phyloP scores from a whole-genome alignment of 2,329 filamentous ascomycete genomes.

The Botrytis fragariae region DNA sequence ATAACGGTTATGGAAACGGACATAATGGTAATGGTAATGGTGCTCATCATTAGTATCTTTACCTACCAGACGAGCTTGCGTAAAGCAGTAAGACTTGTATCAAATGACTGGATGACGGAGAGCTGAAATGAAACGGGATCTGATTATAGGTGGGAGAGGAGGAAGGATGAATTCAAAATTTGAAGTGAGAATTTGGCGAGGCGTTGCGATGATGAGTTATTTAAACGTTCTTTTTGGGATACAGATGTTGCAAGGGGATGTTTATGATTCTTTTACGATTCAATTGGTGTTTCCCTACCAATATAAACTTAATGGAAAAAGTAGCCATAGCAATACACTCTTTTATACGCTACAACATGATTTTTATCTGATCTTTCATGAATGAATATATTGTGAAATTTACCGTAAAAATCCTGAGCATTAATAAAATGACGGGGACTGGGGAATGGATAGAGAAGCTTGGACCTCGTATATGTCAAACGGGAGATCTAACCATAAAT shows the following conservation, averaged over 20 bases:
- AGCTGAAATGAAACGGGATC: not conserved
- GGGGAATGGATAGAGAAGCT: not conserved
- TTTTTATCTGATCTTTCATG: not conserved
- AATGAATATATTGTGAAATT: not conserved
- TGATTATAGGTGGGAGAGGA: not conserved
- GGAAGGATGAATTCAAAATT: not conserved
- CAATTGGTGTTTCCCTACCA: not conserved
- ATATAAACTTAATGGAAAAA: not conserved
- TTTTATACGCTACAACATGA: not conserved
- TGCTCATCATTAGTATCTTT: not conserved
- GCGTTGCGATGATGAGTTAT: not conserved
- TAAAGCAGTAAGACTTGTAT: not conserved
- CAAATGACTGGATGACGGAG: not conserved
- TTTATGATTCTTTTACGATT: constrained; percentile 11
- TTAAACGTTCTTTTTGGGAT: not conserved
- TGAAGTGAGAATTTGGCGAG: not conserved
- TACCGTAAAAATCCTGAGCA: not conserved
- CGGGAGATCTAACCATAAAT: not conserved
- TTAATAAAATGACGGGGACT: not conserved
- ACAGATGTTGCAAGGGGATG: not conserved
- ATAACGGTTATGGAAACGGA: not conserved
- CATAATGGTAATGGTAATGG: not conserved
- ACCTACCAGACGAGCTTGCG: not conserved
- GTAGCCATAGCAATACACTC: not conserved
- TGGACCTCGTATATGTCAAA: not conserved